Evolutionary conservation across 176 grass and related monocot species (phyloP).

Genomic region (Aegilops sharonensis): DNA sequence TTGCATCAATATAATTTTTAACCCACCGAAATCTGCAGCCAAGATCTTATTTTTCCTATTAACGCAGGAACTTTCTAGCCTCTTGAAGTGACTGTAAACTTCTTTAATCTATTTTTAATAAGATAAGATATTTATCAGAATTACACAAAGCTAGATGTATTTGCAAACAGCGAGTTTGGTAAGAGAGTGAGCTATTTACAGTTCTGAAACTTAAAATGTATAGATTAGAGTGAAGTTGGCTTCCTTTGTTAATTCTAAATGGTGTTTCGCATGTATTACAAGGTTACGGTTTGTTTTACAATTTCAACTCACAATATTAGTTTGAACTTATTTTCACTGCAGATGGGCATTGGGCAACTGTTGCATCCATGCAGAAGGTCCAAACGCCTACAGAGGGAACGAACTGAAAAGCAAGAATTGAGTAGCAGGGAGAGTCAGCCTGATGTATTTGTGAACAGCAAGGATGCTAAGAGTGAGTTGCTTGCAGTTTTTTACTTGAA

Average conservation of each 20-base stretch:
- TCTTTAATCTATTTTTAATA: not conserved
- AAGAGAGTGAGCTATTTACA: not conserved
- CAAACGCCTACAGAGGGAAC: not conserved
- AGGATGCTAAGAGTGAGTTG: constrained; percentile 18
- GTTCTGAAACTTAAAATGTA: not conserved
- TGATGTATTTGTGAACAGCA: too few relatives aligned
- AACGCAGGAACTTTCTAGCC: not conserved
- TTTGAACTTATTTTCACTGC: not conserved
- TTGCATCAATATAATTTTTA: not conserved
- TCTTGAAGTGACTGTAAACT: not conserved
- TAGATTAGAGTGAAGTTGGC: not conserved
- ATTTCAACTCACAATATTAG: not conserved
- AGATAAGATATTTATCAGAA: not conserved
- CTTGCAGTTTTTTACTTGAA: not conserved
- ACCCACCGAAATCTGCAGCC: not conserved
- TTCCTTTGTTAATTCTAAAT: too few relatives aligned
- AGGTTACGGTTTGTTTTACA: not conserved
- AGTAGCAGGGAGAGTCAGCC: not conserved
- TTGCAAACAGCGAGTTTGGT: too few relatives aligned
- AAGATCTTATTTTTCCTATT: not conserved
- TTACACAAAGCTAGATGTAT: not conserved
- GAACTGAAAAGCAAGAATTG: not conserved
- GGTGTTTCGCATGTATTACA: too few relatives aligned
- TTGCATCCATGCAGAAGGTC: constrained; percentile 12
- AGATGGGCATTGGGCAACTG: not conserved